phyloP scores from a whole-genome alignment of 257 asterid genomes.

The Capsicum pubescens region DNA sequence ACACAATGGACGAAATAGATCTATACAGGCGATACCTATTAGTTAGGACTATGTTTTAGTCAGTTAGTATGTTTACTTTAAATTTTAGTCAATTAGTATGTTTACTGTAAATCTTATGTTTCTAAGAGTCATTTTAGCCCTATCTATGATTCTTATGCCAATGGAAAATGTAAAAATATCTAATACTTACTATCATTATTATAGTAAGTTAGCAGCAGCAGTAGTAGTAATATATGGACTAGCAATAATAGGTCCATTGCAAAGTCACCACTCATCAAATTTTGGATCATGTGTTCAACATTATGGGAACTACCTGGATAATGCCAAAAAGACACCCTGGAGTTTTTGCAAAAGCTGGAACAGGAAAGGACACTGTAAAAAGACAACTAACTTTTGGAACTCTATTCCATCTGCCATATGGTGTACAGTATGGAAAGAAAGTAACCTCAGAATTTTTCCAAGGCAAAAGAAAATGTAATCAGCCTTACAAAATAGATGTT shows the following conservation, averaged over 20 bases:
- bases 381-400: slow-evolving; percentile 6
- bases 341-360: background rate
- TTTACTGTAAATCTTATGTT: background rate
- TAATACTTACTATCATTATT: background rate
- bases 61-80: background rate
- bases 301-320: slow-evolving; percentile 11
- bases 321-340: background rate
- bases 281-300: slow-evolving; percentile 10
- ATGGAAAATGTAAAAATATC: background rate
- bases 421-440: background rate
- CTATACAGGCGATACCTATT: background rate
- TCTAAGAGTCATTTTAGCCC: background rate
- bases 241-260: background rate
- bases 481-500: background rate
- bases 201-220: background rate
- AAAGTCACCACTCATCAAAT: slow-evolving; percentile 17
- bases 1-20: slow-evolving; percentile 4
- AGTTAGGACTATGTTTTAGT: background rate
- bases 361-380: background rate
- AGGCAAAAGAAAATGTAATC: background rate
- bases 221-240: background rate
- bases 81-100: background rate
- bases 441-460: background rate
- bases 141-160: background rate
- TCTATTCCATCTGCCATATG: background rate